phyloP scores from a whole-genome alignment of 2,329 filamentous ascomycete species.

The Stemphylium lycopersici region DNA sequence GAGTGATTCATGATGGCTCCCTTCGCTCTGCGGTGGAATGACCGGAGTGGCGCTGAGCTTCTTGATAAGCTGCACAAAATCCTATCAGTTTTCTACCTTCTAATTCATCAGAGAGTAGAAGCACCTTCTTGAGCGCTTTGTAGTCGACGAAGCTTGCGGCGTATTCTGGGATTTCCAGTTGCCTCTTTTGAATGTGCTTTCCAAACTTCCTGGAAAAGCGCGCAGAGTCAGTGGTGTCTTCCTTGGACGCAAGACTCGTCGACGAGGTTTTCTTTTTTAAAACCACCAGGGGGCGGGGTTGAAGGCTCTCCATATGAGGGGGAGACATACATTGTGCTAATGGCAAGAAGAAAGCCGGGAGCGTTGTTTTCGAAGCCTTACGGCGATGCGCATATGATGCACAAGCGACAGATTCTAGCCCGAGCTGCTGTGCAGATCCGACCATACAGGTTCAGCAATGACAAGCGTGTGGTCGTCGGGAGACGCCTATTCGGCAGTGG shows the following conservation, averaged over 20 bases:
- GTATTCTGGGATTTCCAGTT: slow-evolving; percentile 99
- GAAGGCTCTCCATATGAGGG: slow-evolving; percentile 43
- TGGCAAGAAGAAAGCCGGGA: slow-evolving; percentile 29
- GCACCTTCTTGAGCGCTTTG: slow-evolving; percentile 97
- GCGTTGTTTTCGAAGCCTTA: slow-evolving; percentile 25
- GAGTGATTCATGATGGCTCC: slow-evolving; percentile 51
- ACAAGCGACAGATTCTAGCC: slow-evolving; percentile 39
- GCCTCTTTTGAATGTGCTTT: slow-evolving; percentile 98
- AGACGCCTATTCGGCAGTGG: slow-evolving; percentile 36
- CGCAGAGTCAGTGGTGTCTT: slow-evolving; percentile 47
- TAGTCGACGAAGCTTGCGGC: slow-evolving; percentile 99
- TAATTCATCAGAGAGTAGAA: slow-evolving; percentile 20
- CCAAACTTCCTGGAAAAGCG: slow-evolving; percentile 87
- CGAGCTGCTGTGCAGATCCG: slow-evolving; percentile 30
- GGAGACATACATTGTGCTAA: slow-evolving; percentile 48
- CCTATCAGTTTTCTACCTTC: slow-evolving; percentile 17
- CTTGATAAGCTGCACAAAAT: slow-evolving; percentile 81
- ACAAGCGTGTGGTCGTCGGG: slow-evolving; percentile 36
- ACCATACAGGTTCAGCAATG: slow-evolving; percentile 42
- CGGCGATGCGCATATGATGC: slow-evolving; percentile 32
- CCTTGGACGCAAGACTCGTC: slow-evolving; percentile 45
- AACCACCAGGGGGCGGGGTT: slow-evolving; percentile 35
- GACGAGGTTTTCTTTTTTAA: slow-evolving; percentile 44
- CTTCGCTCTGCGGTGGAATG: slow-evolving; percentile 75
- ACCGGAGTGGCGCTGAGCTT: slow-evolving; percentile 92